A percentile compares a stretch with the other conserved stretches of the same genome.
Conservation (phyloP, 2,329 filamentous ascomycete genomes). For the Fusarium setosum region DNA sequence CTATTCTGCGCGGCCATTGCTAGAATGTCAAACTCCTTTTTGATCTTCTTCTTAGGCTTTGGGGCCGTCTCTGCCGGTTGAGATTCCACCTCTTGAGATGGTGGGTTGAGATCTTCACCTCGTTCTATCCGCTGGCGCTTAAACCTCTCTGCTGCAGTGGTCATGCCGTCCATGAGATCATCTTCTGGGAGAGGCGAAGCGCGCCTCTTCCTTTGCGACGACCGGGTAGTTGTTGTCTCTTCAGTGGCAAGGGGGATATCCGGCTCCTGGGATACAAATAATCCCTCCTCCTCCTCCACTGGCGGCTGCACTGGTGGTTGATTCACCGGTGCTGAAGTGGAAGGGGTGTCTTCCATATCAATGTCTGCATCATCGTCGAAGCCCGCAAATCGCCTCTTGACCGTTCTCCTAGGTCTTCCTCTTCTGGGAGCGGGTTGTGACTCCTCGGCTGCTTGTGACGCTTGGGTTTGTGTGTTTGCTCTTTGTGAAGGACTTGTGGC, state of each 20-base stretch:
- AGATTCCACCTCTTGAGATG: slow-evolving; percentile 40
- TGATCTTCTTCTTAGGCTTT: slow-evolving; percentile 59
- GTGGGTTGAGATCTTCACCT: slow-evolving; percentile 57
- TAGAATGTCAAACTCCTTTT: slow-evolving; percentile 75
- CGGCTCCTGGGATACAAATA: slow-evolving; percentile 68
- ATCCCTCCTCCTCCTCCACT: slow-evolving; percentile 54
- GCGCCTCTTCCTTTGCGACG: slow-evolving; percentile 58
- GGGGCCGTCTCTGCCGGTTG: slow-evolving; percentile 25
- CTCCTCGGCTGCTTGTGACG: slow-evolving; percentile 33
- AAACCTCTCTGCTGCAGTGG: slow-evolving; percentile 80
- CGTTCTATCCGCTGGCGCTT: slow-evolving; percentile 80
- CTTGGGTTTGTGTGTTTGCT: slow-evolving; percentile 10
- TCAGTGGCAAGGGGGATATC: slow-evolving; percentile 38
- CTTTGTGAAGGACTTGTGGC: slow-evolving; percentile 10
- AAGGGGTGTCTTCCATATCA: slow-evolving; percentile 44
- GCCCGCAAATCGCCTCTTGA: slow-evolving; percentile 74
- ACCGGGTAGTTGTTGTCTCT: slow-evolving; percentile 28
- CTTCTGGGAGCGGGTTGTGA: slow-evolving; percentile 38
- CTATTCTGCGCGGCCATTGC: slow-evolving; percentile 71
- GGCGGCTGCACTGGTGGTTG: background rate
- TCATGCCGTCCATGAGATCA: slow-evolving; percentile 76
- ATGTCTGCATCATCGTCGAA: slow-evolving; percentile 68
- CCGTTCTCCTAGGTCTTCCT: slow-evolving; percentile 49
- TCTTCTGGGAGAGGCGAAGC: slow-evolving; percentile 57
- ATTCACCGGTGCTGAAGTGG: background rate